These are phyloP conservation scores for Moringa oleifera DNA, from an alignment of 345 rosid genomes.

Conservation along the genomic window DNA sequence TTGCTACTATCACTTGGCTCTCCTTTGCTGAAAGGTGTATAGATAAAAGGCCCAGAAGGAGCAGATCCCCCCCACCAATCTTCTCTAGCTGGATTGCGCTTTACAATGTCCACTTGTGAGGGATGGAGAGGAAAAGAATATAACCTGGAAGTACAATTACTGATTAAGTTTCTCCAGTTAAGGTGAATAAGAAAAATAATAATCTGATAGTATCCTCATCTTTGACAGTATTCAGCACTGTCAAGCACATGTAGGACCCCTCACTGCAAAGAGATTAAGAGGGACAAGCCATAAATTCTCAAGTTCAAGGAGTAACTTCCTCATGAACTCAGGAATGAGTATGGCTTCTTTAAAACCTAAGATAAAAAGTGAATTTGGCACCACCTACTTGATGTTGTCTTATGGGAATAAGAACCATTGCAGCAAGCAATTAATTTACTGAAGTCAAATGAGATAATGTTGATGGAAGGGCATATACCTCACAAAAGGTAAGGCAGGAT, in stretches of 20 bases:
- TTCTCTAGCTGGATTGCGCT: slow-evolving; percentile 79
- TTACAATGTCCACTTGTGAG: slow-evolving; percentile 76
- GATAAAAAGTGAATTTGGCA: not conserved
- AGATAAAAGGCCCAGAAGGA: slow-evolving; percentile 96
- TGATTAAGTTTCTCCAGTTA: not conserved
- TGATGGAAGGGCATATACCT: slow-evolving; percentile 40
- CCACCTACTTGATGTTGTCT: slow-evolving; percentile 13
- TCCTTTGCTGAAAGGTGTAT: slow-evolving; percentile 97
- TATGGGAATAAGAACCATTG: slow-evolving; percentile 4
- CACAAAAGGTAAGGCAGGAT: slow-evolving; percentile 93
- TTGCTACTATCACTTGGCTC: slow-evolving; percentile 66
- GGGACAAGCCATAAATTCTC: too few relatives aligned
- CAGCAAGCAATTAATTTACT: slow-evolving; percentile 6
- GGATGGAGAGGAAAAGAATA: slow-evolving; percentile 83
- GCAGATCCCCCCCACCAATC: slow-evolving; percentile 99
- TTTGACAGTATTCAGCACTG: too few relatives aligned
- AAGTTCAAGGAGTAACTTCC: not conserved
- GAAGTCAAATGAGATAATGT: slow-evolving; percentile 10
- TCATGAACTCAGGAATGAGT: not conserved
- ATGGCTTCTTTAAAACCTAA: not conserved
- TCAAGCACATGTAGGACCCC: not conserved
- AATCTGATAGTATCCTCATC: not conserved
- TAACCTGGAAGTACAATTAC: slow-evolving; percentile 42
- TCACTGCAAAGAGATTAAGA: too few relatives aligned
- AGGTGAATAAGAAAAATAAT: not conserved